Conservation (phyloP, 2,329 filamentous ascomycete genomes). For the Hymenoscyphus fructigenus region DNA sequence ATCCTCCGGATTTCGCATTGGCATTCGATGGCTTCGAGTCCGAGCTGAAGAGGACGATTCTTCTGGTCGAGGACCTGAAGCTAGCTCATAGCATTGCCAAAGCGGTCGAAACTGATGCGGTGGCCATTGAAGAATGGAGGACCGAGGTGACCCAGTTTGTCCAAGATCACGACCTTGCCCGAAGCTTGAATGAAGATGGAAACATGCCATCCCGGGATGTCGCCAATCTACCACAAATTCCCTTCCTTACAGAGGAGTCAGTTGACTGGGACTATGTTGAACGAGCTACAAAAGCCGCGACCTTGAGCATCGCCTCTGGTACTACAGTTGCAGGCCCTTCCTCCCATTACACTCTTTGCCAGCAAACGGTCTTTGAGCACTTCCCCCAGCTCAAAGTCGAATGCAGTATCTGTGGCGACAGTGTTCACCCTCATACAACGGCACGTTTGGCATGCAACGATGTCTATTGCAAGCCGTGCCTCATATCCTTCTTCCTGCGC, state of each 20-base stretch:
- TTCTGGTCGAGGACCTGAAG: slow-evolving; percentile 26
- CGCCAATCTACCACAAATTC: slow-evolving; percentile 14
- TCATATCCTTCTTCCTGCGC: slow-evolving; percentile 28
- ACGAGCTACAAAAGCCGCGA: slow-evolving; percentile 24
- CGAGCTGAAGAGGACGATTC: slow-evolving; percentile 25
- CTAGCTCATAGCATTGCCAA: slow-evolving; percentile 28
- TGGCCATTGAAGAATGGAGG: slow-evolving; percentile 22
- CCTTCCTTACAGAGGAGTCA: slow-evolving; percentile 18
- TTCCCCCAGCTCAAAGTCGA: slow-evolving; percentile 27
- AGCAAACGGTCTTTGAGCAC: slow-evolving; percentile 25
- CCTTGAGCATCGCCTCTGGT: slow-evolving; percentile 19
- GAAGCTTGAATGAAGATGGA: slow-evolving; percentile 23
- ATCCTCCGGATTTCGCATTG: slow-evolving; percentile 26
- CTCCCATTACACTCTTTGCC: slow-evolving; percentile 12
- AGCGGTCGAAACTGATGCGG: slow-evolving; percentile 25
- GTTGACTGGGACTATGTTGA: slow-evolving; percentile 24
- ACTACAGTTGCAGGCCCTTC: slow-evolving; percentile 23
- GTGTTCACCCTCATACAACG: slow-evolving; percentile 24
- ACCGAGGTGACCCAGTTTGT: slow-evolving; percentile 20
- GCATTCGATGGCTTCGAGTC: slow-evolving; percentile 29
- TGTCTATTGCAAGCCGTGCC: slow-evolving; percentile 29
- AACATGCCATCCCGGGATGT: slow-evolving; percentile 16
- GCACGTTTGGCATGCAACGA: slow-evolving; percentile 26
- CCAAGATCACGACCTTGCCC: slow-evolving; percentile 20
- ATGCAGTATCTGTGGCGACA: slow-evolving; percentile 27